Evolutionary conservation across 495 filamentous ascomycete species (phyloP), one percentile per base, ranked within the genome.

Genomic region (Penicillium taxi): DNA sequence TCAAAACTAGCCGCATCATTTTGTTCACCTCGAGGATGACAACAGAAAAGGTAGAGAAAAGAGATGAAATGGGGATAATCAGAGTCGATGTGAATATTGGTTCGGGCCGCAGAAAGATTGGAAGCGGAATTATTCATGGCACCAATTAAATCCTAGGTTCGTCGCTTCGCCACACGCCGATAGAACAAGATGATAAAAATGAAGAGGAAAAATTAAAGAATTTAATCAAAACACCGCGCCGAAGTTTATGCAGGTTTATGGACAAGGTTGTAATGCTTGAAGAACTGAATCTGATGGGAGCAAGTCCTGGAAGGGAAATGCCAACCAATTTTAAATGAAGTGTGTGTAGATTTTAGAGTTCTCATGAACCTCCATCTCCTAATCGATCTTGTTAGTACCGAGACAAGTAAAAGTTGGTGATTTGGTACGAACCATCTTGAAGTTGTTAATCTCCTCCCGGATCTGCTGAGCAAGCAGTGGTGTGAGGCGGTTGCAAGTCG

Each of bases 281-380:
- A 33, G 20, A 17, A 13, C 6, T 12, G 21, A 25, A 16, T 3
- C 14, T n/a, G n/a, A 13, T 32, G 3, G 17, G 28, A 18, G 27
- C 28, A 25, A 23, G 41, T 50, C 53, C 48, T 40, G 44, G 44
- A 41, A 39, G 47, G 43, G 34, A 26, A 59, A 56, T 52, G 32
- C 44, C 35, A 43, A 31, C 55, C 53, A 43, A 45, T 22, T 19
- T 67, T 50, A 99, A 69, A 99, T 95, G 75, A 96, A 99, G 75
- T 99, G 91, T 50, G 91, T 99, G 72, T 96, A 94, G 48, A 95
- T 84, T 64, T 96, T 96, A 37, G 93, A 96, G 58, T 82, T 83
- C 66, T 95, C 88, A 57, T 99, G 91, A 55, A 99, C 91, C 70
- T 96, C 91, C 91, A 99, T 99, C 66, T 99, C 91, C 93, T 98